phyloP scores from a whole-genome alignment of 495 filamentous ascomycete genomes.

The Schizothecium vesticola region DNA sequence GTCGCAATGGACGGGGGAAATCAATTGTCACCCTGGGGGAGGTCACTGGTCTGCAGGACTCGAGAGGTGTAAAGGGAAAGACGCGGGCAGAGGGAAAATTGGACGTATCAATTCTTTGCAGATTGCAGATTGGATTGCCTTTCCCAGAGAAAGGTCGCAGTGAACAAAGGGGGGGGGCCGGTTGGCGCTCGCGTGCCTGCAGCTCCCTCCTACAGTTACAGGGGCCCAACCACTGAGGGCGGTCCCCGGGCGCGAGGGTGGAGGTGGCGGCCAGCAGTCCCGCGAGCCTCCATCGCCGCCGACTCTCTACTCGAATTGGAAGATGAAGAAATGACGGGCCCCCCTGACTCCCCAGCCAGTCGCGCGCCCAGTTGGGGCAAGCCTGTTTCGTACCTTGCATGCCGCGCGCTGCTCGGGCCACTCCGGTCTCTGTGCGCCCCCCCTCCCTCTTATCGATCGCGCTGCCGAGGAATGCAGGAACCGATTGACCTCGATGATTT shows the following conservation, averaged over 20 bases:
- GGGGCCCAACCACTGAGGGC: slow-evolving; percentile 4
- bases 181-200: slow-evolving; percentile 7
- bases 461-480: slow-evolving; percentile 4
- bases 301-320: slow-evolving; percentile 3
- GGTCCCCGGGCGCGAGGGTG: not conserved
- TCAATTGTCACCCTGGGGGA: slow-evolving; percentile 3
- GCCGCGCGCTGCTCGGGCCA: slow-evolving; percentile 7
- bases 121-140: slow-evolving; percentile 1
- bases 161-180: slow-evolving; percentile 6
- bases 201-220: slow-evolving; percentile 4
- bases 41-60: not conserved
- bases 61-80: slow-evolving; percentile 2
- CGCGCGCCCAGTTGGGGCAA: not conserved
- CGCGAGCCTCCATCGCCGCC: slow-evolving; percentile 2
- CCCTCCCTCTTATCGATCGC: not conserved
- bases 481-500: not conserved
- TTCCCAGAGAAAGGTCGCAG: slow-evolving; percentile 11
- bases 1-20: slow-evolving; percentile 3
- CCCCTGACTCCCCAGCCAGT: slow-evolving; percentile 3
- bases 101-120: not conserved
- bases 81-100: not conserved
- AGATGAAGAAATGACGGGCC: not conserved
- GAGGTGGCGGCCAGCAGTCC: not conserved
- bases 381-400: slow-evolving; percentile 16
- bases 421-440: not conserved